phyloP scores from a whole-genome alignment of 495 filamentous ascomycete species.

The Lasiosphaeria ovina region DNA sequence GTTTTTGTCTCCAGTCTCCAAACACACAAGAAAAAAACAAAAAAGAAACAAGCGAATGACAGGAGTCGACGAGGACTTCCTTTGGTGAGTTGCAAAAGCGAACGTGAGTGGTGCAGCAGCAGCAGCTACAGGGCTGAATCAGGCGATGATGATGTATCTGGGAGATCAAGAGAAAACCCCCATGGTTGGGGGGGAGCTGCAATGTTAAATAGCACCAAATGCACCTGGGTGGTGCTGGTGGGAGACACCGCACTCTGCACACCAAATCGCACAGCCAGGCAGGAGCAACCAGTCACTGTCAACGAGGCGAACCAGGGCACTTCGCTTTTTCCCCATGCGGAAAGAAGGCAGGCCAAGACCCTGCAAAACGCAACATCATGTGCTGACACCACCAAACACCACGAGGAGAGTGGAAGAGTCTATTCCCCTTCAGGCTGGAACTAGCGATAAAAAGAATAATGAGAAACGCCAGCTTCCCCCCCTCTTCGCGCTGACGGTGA shows the following conservation, averaged over 20 bases:
- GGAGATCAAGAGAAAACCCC: conserved; percentile 27
- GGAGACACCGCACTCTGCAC: conserved; percentile 6
- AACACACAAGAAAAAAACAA: conserved; percentile 45
- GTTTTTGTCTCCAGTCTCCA: conserved; percentile 28
- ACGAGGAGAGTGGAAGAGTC: conserved; percentile 10
- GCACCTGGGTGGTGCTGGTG: conserved; percentile 12
- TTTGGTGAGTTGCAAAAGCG: conserved; percentile 46
- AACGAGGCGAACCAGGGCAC: conserved; percentile 5
- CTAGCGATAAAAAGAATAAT: not conserved
- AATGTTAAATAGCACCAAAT: conserved; percentile 36
- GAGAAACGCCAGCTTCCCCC: not conserved
- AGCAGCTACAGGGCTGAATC: conserved; percentile 39
- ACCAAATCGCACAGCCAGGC: not conserved
- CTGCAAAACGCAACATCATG: conserved; percentile 2
- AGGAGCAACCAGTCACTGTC: not conserved
- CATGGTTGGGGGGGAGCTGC: conserved; percentile 29
- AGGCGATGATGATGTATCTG: conserved; percentile 34
- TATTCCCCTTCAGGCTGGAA: conserved; percentile 11
- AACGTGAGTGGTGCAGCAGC: conserved; percentile 43
- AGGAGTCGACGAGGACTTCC: conserved; percentile 66
- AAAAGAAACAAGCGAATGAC: conserved; percentile 58
- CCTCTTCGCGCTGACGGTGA: too few relatives aligned
- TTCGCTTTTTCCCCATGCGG: conserved; percentile 22
- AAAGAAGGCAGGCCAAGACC: conserved; percentile 18
- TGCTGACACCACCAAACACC: conserved; percentile 10